A percentile compares a stretch with the other conserved stretches of the same genome.
Evolutionary conservation across 2,329 filamentous ascomycete species (phyloP).

Genomic region (Raffaelea arxii): DNA sequence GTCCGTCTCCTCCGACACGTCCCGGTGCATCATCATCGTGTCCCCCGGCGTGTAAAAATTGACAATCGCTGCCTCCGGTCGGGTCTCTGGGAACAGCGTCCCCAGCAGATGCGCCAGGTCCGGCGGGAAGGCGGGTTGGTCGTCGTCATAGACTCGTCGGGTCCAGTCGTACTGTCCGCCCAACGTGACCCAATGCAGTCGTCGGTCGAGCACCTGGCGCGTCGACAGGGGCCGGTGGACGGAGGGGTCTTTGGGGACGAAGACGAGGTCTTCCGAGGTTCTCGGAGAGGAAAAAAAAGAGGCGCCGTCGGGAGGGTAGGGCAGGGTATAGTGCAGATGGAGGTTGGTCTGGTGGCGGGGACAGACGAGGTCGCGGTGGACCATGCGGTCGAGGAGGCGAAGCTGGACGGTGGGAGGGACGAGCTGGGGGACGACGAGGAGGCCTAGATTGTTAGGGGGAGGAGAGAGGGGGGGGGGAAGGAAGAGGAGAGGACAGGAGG

Average conservation of each 20-base stretch:
- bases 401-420: constrained; percentile 61
- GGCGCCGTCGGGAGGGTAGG: constrained; percentile 17
- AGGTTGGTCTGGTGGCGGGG: constrained; percentile 77
- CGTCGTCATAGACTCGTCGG: constrained; percentile 63
- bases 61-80: constrained; percentile 81
- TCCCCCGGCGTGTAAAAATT: constrained; percentile 90
- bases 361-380: constrained; percentile 57
- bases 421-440: constrained; percentile 67
- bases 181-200: constrained; percentile 86
- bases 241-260: constrained; percentile 57
- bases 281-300: constrained; percentile 48
- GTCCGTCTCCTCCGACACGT: constrained; percentile 79
- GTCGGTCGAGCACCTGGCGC: constrained; percentile 62
- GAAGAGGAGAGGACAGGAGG: no score
- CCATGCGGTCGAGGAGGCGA: constrained; percentile 58
- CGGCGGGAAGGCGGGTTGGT: constrained; percentile 47
- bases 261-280: constrained; percentile 32
- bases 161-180: constrained; percentile 98
- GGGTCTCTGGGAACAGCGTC: constrained; percentile 63
- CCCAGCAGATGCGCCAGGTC: constrained; percentile 63
- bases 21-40: constrained; percentile 84
- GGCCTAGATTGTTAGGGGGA: constrained; percentile 55
- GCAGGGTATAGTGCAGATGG: constrained; percentile 25
- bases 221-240: constrained; percentile 68
- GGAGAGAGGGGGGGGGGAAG: no score